Conservation (phyloP, 2,329 filamentous ascomycete species). For the Fusarium marasasianum region DNA sequence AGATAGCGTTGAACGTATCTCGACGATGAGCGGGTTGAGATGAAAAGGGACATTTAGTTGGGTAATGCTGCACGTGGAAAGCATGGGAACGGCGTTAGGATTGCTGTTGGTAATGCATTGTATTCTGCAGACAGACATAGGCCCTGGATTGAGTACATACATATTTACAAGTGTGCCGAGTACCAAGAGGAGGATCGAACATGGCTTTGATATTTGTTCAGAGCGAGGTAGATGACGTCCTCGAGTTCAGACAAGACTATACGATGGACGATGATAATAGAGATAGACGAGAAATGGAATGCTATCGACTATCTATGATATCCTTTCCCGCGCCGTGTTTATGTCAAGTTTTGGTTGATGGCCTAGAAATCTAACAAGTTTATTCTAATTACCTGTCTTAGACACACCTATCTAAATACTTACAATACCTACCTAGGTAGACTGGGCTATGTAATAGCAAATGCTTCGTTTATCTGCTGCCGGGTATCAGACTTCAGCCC, state of each 20-base stretch:
- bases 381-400: neutral
- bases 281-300: constrained; percentile 38
- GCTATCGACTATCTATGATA: constrained; percentile 7
- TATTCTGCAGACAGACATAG: constrained; percentile 29
- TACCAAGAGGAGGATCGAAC: neutral
- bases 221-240: constrained; percentile 9
- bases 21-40: constrained; percentile 12
- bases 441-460: neutral
- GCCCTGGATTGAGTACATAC: constrained; percentile 8
- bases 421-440: neutral
- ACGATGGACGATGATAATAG: constrained; percentile 37
- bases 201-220: constrained; percentile 17
- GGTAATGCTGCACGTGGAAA: constrained; percentile 39
- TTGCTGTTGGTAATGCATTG: constrained; percentile 35
- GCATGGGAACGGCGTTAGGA: constrained; percentile 43
- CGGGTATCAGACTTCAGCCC: neutral
- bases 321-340: neutral
- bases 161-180: constrained; percentile 11
- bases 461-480: neutral
- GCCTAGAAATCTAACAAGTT: neutral
- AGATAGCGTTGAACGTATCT: constrained; percentile 22
- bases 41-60: constrained; percentile 34
- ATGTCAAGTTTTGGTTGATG: neutral
- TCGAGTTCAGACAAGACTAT: constrained; percentile 16
- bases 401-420: neutral